Evolutionary conservation across 1,284 basidiomycete species (phyloP).

Genomic region (Ceratobasidium sp.): DNA sequence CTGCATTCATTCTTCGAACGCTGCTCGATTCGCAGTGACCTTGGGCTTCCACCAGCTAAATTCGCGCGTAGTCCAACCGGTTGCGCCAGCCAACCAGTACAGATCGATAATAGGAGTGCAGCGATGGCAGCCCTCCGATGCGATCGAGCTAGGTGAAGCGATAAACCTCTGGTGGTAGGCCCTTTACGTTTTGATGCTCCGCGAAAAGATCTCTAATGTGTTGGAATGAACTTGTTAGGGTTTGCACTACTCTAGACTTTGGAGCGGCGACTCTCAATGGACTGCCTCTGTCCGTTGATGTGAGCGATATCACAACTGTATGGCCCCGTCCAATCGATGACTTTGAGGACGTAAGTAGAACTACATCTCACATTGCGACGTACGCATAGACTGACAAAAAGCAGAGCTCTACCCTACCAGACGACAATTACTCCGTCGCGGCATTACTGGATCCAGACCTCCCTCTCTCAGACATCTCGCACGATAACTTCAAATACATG

Average conservation of each 20-base stretch:
- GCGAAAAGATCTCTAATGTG: too few relatives aligned
- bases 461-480: conserved; percentile 16
- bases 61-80: conserved; percentile 20
- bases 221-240: too few relatives aligned
- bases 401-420: background rate
- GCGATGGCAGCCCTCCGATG: conserved; percentile 10
- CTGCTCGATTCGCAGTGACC: conserved; percentile 14
- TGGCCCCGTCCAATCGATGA: conserved; percentile 24
- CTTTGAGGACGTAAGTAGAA: conserved; percentile 5
- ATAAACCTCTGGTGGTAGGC: conserved; percentile 38
- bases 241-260: conserved; percentile 5
- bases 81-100: background rate
- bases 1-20: conserved; percentile 73
- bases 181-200: background rate
- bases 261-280: conserved; percentile 22
- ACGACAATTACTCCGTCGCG: conserved; percentile 26
- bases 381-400: background rate
- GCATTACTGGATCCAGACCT: conserved; percentile 19
- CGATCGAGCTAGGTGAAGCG: conserved; percentile 22
- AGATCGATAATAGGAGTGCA: background rate
- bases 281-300: background rate
- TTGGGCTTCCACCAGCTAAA: conserved; percentile 5
- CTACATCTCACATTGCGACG: background rate
- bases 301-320: conserved; percentile 21
- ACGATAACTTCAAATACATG: conserved; percentile 5